Percentiles rank a stretch among this genome's conserved stretches.
These are phyloP conservation scores for Solanum medicagineum DNA, from an alignment of 257 asterid genomes.

Conservation along the genomic window DNA sequence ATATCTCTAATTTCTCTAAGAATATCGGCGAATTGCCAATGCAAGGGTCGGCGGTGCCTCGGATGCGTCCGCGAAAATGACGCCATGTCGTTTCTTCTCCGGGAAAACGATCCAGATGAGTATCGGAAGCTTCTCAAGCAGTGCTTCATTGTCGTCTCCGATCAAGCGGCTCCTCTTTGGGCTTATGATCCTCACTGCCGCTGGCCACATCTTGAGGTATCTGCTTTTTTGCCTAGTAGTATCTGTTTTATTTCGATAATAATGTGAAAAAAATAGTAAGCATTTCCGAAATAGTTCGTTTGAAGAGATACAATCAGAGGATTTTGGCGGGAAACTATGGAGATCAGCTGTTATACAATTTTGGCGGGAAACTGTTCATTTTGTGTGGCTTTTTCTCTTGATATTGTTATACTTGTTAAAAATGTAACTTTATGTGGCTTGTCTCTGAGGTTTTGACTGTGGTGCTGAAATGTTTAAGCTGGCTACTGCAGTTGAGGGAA, in stretches of 20 bases:
- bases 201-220: constrained; percentile 57
- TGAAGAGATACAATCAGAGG: not conserved
- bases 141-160: constrained; percentile 49
- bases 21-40: constrained; percentile 30
- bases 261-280: not conserved
- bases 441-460: not conserved
- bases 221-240: not conserved
- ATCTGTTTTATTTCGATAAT: not conserved
- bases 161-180: constrained; percentile 38
- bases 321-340: constrained; percentile 20
- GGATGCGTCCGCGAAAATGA: constrained; percentile 38
- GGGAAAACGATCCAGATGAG: constrained; percentile 41
- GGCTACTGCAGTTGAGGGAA: not conserved
- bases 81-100: constrained; percentile 36
- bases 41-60: constrained; percentile 46
- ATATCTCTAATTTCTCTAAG: constrained; percentile 33
- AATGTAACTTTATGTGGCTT: not conserved
- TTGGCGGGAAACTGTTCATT: constrained; percentile 1
- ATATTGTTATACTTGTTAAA: not conserved
- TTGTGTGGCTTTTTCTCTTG: not conserved
- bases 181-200: constrained; percentile 37
- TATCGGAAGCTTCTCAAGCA: constrained; percentile 48
- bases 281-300: not conserved
- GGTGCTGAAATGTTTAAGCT: not conserved
- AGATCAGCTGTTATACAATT: not conserved